These are phyloP conservation scores for Cadophora sp. DNA, from an alignment of 2,329 filamentous ascomycete species.

Conservation along the genomic window DNA sequence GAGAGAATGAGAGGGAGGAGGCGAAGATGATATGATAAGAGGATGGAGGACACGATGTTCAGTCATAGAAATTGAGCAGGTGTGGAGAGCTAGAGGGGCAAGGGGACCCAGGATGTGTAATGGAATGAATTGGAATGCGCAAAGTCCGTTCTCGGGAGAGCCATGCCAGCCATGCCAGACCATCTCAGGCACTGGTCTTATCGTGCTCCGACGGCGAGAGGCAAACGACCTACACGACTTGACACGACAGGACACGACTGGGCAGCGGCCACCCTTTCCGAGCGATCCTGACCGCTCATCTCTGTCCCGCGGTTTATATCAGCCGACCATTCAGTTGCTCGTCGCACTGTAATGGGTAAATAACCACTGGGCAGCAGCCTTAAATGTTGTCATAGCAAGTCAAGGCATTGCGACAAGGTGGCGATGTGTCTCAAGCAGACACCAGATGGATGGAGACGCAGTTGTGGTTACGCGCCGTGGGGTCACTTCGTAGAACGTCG, in stretches of 20 bases:
- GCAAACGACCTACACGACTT: slow-evolving; percentile 3
- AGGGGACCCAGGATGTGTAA: slow-evolving; percentile 12
- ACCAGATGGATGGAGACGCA: background rate
- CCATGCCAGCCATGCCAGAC: background rate
- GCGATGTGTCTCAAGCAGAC: slow-evolving; percentile 9
- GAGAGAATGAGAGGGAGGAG: background rate
- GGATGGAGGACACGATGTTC: slow-evolving; percentile 12
- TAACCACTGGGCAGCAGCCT: slow-evolving; percentile 9
- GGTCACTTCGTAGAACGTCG: slow-evolving; percentile 5
- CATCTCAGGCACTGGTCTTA: slow-evolving; percentile 12
- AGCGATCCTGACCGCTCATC: slow-evolving; percentile 8
- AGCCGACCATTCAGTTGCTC: slow-evolving; percentile 12
- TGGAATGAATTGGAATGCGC: background rate
- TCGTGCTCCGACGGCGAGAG: background rate
- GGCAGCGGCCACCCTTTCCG: slow-evolving; percentile 6
- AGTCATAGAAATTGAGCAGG: slow-evolving; percentile 2
- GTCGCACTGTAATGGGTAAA: slow-evolving; percentile 5
- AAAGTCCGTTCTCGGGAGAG: slow-evolving; percentile 20
- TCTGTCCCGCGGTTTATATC: slow-evolving; percentile 9
- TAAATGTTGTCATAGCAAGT: background rate
- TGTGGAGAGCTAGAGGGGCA: slow-evolving; percentile 18
- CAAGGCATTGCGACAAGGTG: background rate
- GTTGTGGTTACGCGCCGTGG: background rate
- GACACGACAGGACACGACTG: slow-evolving; percentile 1
- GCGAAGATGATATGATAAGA: background rate